phyloP scores from a whole-genome alignment of 1,139 yeast species.

The Magnusiomyces magnusii region DNA sequence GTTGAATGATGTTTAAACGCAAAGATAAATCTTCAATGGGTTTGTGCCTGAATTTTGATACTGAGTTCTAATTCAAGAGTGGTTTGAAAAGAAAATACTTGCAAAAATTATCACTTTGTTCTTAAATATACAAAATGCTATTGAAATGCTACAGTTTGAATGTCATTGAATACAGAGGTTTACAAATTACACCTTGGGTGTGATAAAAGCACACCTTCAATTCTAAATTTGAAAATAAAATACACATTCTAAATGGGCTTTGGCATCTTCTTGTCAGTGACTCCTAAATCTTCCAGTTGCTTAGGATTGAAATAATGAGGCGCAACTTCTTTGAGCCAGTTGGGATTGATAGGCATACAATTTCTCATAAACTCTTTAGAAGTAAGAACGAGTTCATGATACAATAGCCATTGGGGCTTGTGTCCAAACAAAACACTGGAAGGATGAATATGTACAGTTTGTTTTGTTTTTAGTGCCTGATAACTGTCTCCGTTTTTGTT shows the following conservation, averaged over 20 bases:
- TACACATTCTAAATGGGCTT: background rate
- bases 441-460: slow-evolving; percentile 74
- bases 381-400: slow-evolving; percentile 80
- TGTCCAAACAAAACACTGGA: slow-evolving; percentile 55
- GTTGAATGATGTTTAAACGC: background rate
- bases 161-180: no score
- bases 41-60: no score
- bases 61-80: no score
- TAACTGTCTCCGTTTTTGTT: slow-evolving; percentile 68
- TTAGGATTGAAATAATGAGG: slow-evolving; percentile 45
- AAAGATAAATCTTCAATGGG: background rate
- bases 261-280: slow-evolving; percentile 17
- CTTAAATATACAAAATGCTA: no score
- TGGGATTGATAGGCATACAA: slow-evolving; percentile 63
- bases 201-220: no score
- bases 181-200: no score
- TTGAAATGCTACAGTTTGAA: no score
- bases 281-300: slow-evolving; percentile 23
- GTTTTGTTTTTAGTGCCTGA: slow-evolving; percentile 52
- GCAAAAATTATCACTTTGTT: no score
- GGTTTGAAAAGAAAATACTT: background rate
- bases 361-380: slow-evolving; percentile 86
- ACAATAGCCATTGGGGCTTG: slow-evolving; percentile 62
- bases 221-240: no score
- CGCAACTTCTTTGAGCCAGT: slow-evolving; percentile 58